phyloP scores from a whole-genome alignment of 192 early-diverging fungal species.

The Hyaloraphidium curvatum region DNA sequence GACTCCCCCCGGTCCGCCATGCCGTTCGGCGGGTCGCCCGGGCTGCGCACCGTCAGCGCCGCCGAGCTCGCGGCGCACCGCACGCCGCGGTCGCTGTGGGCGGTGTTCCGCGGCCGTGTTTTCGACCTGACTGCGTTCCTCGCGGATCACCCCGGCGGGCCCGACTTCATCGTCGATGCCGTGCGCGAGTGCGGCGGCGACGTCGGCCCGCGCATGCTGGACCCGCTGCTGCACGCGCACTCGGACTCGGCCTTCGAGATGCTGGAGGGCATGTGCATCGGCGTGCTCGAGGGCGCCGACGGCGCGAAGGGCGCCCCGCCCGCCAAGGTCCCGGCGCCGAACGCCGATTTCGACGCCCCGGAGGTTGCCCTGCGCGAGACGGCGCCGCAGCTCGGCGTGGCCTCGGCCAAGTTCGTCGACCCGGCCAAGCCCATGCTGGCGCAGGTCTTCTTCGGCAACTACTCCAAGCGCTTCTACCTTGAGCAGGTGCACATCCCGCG shows the following conservation, averaged over 20 bases:
- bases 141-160: conserved; percentile 82
- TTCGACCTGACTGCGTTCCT: conserved; percentile 80
- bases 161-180: conserved; percentile 68
- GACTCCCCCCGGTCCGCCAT: no score
- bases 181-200: conserved; percentile 78
- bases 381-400: conserved; percentile 10
- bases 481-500: conserved; percentile 81
- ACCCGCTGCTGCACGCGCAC: conserved; percentile 55
- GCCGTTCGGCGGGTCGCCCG: no score
- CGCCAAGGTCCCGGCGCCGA: background rate
- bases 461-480: conserved; percentile 65
- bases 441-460: conserved; percentile 57
- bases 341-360: background rate
- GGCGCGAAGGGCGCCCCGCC: background rate
- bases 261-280: conserved; percentile 65
- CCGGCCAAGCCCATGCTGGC: conserved; percentile 54
- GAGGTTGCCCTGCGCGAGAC: background rate
- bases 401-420: conserved; percentile 60
- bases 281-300: conserved; percentile 13
- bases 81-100: conserved; percentile 53
- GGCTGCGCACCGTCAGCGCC: conserved; percentile 19
- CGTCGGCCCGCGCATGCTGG: conserved; percentile 58
- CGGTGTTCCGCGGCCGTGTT: conserved; percentile 55
- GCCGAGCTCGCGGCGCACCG: conserved; percentile 58
- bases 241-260: conserved; percentile 71